Conservation (phyloP, 1,284 basidiomycete species). For the Macrocybe sp. region DNA sequence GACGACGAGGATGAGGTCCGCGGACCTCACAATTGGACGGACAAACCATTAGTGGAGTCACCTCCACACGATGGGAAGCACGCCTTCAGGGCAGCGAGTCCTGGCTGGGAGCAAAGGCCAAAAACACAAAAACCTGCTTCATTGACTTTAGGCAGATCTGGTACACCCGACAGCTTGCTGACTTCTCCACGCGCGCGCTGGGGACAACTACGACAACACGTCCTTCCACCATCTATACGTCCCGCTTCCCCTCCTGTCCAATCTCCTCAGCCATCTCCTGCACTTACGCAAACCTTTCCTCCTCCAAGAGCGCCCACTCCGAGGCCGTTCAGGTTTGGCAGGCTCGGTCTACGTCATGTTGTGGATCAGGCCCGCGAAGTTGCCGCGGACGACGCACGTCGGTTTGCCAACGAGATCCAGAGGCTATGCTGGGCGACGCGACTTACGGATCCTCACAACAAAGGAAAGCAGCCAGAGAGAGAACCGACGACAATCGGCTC, state of each 20-base stretch:
- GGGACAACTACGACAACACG: conserved; percentile 49
- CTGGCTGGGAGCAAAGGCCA: conserved; percentile 7
- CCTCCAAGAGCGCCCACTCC: conserved; percentile 33
- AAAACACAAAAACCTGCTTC: conserved; percentile 12
- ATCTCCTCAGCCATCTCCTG: conserved; percentile 17
- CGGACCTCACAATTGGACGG: conserved; percentile 13
- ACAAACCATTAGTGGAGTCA: conserved; percentile 9
- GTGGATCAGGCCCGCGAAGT: conserved; percentile 52
- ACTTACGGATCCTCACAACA: conserved; percentile 24
- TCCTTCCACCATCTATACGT: conserved; percentile 30
- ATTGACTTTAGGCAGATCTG: conserved; percentile 11
- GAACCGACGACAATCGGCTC: conserved; percentile 18
- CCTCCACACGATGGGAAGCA: neutral
- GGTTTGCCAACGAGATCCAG: conserved; percentile 46
- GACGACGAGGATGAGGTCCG: conserved; percentile 5
- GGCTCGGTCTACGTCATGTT: conserved; percentile 53
- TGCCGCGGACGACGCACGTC: conserved; percentile 37
- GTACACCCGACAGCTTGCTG: conserved; percentile 21
- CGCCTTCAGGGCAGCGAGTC: conserved; percentile 6
- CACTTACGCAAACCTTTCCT: conserved; percentile 14
- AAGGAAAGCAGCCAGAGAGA: conserved; percentile 10
- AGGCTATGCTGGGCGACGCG: conserved; percentile 46
- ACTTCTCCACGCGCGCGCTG: conserved; percentile 40
- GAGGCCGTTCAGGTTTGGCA: conserved; percentile 49
- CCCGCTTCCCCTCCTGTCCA: conserved; percentile 13